Percentiles rank a stretch among this genome's conserved stretches.
Evolutionary conservation across 768 basidiomycete species (phyloP).

Genomic region (Boletus patriciae): DNA sequence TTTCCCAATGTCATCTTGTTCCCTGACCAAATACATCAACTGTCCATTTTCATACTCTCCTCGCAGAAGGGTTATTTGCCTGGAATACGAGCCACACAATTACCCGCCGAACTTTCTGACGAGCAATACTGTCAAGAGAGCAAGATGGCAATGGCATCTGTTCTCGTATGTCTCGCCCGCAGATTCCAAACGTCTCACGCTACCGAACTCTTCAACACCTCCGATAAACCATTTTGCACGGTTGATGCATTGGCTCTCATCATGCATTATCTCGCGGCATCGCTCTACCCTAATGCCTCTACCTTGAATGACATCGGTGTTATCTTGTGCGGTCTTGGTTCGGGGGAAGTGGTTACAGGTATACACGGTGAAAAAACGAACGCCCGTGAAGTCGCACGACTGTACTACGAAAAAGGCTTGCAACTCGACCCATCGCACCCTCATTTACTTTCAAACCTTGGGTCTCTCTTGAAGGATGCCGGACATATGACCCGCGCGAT

Average conservation of each 20-base stretch:
- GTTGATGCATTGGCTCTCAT: constrained; percentile 42
- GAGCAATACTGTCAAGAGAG: constrained; percentile 25
- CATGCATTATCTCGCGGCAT: constrained; percentile 49
- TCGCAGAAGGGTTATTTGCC: constrained; percentile 36
- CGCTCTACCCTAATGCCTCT: constrained; percentile 44
- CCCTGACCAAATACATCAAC: constrained; percentile 39
- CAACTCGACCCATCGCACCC: constrained; percentile 46
- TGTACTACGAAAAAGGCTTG: constrained; percentile 48
- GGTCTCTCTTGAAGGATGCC: constrained; percentile 50
- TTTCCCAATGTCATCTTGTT: constrained; percentile 44
- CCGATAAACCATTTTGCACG: constrained; percentile 30
- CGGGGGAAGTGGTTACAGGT: constrained; percentile 21
- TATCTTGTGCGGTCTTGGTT: constrained; percentile 39
- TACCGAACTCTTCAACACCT: constrained; percentile 24
- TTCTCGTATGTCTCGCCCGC: constrained; percentile 48
- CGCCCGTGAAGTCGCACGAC: constrained; percentile 39
- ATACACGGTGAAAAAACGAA: constrained; percentile 22
- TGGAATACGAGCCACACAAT: constrained; percentile 28
- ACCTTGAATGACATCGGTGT: constrained; percentile 54
- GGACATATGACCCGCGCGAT: constrained; percentile 45
- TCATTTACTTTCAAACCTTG: constrained; percentile 50
- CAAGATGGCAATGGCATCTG: constrained; percentile 38
- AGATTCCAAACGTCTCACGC: constrained; percentile 38
- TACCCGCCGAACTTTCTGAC: constrained; percentile 27
- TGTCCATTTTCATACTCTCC: constrained; percentile 40